Percentiles rank a stretch among this genome's conserved stretches.
Evolutionary conservation across 768 basidiomycete species (phyloP).

Genomic region (Crucibulum laeve): DNA sequence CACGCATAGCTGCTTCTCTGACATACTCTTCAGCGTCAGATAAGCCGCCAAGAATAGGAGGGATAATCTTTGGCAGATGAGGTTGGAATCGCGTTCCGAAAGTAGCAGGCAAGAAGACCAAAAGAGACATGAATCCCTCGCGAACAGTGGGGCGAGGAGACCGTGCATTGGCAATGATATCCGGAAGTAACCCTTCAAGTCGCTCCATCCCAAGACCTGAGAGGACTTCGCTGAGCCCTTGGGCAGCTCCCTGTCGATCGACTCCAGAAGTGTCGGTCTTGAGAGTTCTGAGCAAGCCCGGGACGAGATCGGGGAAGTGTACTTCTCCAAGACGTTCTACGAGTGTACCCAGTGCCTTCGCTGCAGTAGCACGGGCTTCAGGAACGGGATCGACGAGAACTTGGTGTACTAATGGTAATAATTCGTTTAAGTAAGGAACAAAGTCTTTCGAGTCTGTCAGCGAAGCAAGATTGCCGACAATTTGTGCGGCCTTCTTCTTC

Average conservation of each 20-base stretch:
- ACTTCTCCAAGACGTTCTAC: constrained; percentile 93
- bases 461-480: constrained; percentile 95
- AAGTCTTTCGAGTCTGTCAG: constrained; percentile 89
- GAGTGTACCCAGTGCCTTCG: constrained; percentile 93
- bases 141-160: constrained; percentile 88
- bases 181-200: constrained; percentile 88
- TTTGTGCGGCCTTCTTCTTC: constrained; percentile 94
- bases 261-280: constrained; percentile 94
- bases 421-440: constrained; percentile 85
- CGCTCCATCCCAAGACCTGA: constrained; percentile 97
- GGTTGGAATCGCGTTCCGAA: constrained; percentile 97
- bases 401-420: constrained; percentile 86
- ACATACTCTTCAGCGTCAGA: constrained; percentile 95
- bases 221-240: constrained; percentile 93
- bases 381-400: constrained; percentile 97
- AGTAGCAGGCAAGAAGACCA: constrained; percentile 92
- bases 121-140: constrained; percentile 97
- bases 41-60: constrained; percentile 87
- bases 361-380: constrained; percentile 95
- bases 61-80: constrained; percentile 90
- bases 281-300: constrained; percentile 80
- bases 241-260: constrained; percentile 96
- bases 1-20: constrained; percentile 95
- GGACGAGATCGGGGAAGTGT: constrained; percentile 94
- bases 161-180: constrained; percentile 88